Percentiles rank a stretch among this genome's conserved stretches.
These are phyloP conservation scores for Labyrinthula sp. DNA, from an alignment of 352 stramenopile species.

Conservation along the genomic window DNA sequence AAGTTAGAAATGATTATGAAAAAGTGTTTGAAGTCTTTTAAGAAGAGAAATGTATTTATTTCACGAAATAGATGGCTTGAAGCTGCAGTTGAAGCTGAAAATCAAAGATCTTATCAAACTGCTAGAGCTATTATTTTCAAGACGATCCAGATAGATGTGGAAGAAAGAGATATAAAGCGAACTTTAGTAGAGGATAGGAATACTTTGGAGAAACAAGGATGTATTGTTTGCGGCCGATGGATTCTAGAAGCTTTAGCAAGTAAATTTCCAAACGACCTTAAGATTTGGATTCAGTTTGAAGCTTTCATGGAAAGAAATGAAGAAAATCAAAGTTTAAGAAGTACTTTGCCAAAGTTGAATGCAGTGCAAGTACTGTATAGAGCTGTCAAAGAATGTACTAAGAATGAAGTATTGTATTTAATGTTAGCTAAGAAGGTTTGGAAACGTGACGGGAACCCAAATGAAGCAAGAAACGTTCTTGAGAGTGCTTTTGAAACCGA, in stretches of 20 bases:
- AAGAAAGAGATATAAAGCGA: conserved; percentile 75
- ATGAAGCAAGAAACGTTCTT: conserved; percentile 71
- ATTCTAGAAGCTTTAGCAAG: conserved; percentile 62
- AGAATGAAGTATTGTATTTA: conserved; percentile 79
- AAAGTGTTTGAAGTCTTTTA: conserved; percentile 53
- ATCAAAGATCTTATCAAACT: conserved; percentile 62
- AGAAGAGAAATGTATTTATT: conserved; percentile 55
- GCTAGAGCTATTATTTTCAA: conserved; percentile 74
- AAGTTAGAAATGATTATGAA: conserved; percentile 53
- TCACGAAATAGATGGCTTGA: conserved; percentile 83
- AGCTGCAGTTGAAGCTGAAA: conserved; percentile 77
- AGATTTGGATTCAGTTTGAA: conserved; percentile 47
- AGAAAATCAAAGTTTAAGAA: conserved; percentile 76
- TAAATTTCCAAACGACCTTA: conserved; percentile 39
- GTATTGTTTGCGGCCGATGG: conserved; percentile 51
- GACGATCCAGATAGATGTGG: conserved; percentile 75
- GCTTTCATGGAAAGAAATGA: no score
- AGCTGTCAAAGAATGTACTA: conserved; percentile 69
- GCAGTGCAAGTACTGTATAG: conserved; percentile 70
- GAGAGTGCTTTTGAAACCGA: conserved; percentile 84
- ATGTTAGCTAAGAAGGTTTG: conserved; percentile 82
- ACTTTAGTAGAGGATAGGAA: conserved; percentile 95
- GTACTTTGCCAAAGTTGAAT: conserved; percentile 53
- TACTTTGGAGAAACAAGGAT: conserved; percentile 75
- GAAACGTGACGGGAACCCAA: conserved; percentile 61